Base-by-base conservation (phyloP, 2,329 filamentous ascomycete genomes). In the Cytospora chrysosperma region DNA sequence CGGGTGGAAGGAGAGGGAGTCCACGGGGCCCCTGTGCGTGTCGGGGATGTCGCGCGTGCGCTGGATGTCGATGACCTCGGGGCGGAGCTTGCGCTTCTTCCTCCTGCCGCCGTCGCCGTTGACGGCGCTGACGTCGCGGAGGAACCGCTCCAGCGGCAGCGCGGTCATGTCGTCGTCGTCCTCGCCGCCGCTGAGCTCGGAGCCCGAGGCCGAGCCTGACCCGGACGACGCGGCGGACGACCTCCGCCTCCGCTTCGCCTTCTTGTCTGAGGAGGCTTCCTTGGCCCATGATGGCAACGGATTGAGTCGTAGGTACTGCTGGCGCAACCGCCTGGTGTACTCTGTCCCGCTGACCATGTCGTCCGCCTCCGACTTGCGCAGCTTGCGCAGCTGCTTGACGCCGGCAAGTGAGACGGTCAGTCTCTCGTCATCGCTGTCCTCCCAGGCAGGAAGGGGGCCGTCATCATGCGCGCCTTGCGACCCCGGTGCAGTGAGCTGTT, bases 371-470 rank as follows among this genome's bases (percentile, higher is more conserved):
- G 87, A 88, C 57, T 88, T 81, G 66, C 95, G 85, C 67, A 99
- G 81, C 76, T 98, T 98, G 68, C 93, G 86, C 72, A 97, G 75
- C 68, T 91, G 85, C 55, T 87, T 85, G 52, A 89, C 87, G 28
- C 86, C 85, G 4, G 92, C 90, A 47, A 99, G 82, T 17, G 94
- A 98, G 56, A 99, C 84, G 8, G 87, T 85, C 67, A 97, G 79
- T 60, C 91, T 85, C 72, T 98, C 95, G 72, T 99, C 95, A 71
- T 99, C 95, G 75, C 93, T 98, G 74, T 99, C 95, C 69, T 93
- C 88, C 95, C 95, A 99, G 1, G 87, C 91, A 3, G 88, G 82
- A 24, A 80, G 79, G 50, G 83, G 79, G 8, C 68, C 68, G 8
- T 68, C 59, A 43, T 66, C 66, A 12, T 59, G 58, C 0, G 60